phyloP scores from a whole-genome alignment of 1,284 basidiomycete genomes.

The Blastosporella zonata region DNA sequence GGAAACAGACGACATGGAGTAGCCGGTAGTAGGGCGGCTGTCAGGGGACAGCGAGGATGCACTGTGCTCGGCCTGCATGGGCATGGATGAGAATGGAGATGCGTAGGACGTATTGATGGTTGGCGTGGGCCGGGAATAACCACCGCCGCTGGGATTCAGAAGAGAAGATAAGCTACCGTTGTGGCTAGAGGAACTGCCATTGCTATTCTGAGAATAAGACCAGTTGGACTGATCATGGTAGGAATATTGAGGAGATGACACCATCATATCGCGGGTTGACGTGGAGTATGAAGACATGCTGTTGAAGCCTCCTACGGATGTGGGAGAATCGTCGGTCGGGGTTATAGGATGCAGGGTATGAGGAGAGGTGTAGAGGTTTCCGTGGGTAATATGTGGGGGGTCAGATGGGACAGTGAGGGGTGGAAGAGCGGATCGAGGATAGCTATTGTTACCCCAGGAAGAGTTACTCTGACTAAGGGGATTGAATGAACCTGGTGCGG shows the following conservation, averaged over 20 bases:
- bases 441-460: conserved; percentile 55
- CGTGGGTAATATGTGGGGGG: conserved; percentile 54
- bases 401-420: conserved; percentile 80
- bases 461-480: conserved; percentile 55
- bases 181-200: conserved; percentile 53
- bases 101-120: conserved; percentile 70
- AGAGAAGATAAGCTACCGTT: conserved; percentile 75
- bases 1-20: conserved; percentile 75
- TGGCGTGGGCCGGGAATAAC: conserved; percentile 57
- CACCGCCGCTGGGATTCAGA: conserved; percentile 67
- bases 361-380: conserved; percentile 53
- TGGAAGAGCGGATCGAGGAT: conserved; percentile 66
- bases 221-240: conserved; percentile 56
- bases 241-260: conserved; percentile 55
- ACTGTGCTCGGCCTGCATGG: conserved; percentile 63
- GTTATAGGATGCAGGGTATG: conserved; percentile 64
- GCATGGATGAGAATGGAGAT: conserved; percentile 63
- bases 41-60: conserved; percentile 75
- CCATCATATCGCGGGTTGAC: conserved; percentile 42
- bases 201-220: conserved; percentile 54
- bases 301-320: conserved; percentile 52
- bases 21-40: conserved; percentile 77
- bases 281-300: conserved; percentile 51
- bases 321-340: conserved; percentile 62
- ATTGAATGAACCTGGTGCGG: conserved; percentile 73